Conservation (phyloP, 495 filamentous ascomycete species). For the Baudoinia panamericana region DNA sequence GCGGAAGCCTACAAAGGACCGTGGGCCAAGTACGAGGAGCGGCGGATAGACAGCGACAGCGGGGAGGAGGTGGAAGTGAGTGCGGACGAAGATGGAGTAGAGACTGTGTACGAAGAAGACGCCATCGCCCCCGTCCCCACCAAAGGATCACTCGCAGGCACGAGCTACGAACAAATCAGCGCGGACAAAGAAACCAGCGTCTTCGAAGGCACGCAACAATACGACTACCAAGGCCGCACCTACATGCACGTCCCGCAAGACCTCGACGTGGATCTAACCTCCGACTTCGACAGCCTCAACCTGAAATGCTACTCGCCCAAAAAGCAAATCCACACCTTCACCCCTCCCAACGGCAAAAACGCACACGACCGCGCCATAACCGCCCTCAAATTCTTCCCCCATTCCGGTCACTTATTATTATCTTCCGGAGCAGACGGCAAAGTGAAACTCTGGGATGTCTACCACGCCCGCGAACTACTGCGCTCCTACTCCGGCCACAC, state of each 20-base stretch:
- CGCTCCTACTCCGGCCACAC: constrained; percentile 81
- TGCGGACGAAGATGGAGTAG: constrained; percentile 33
- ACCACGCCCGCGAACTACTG: constrained; percentile 74
- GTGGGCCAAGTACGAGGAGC: constrained; percentile 74
- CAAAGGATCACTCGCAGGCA: constrained; percentile 41
- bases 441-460: constrained; percentile 91
- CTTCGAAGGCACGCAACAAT: constrained; percentile 70
- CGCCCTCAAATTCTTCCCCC: constrained; percentile 75
- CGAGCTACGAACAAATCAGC: constrained; percentile 45
- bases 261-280: constrained; percentile 74
- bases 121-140: constrained; percentile 38
- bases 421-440: constrained; percentile 76
- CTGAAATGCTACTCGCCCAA: constrained; percentile 85
- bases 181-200: constrained; percentile 56
- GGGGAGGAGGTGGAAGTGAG: constrained; percentile 39
- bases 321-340: constrained; percentile 83
- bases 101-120: constrained; percentile 70
- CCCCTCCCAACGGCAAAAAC: constrained; percentile 26
- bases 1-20: constrained; percentile 80
- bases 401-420: constrained; percentile 73
- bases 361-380: constrained; percentile 71
- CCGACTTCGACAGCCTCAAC: constrained; percentile 51
- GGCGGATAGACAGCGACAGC: constrained; percentile 31
- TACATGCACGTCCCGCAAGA: constrained; percentile 97
- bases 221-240: constrained; percentile 85